phyloP scores from a whole-genome alignment of 441 rosid genomes.

The Gossypium laxum region DNA sequence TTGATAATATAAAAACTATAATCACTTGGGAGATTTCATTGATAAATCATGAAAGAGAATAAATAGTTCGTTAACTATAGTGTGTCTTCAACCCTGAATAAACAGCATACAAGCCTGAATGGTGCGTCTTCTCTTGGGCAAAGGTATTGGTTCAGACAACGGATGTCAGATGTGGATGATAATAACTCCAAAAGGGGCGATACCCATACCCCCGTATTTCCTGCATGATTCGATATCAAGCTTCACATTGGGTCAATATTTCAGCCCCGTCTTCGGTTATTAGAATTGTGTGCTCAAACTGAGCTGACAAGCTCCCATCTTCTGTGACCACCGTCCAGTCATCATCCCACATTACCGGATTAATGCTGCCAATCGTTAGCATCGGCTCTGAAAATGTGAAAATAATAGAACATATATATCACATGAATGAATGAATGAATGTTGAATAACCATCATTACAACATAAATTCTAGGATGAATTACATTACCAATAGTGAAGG shows the following conservation, averaged over 20 bases:
- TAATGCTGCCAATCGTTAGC: constrained; percentile 76
- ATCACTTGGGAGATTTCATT: background rate
- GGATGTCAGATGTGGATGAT: background rate
- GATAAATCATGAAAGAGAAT: background rate
- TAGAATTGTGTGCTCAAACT: constrained; percentile 84
- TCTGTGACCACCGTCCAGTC: constrained; percentile 86
- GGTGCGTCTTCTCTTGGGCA: constrained; percentile 1
- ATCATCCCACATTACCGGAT: constrained; percentile 73
- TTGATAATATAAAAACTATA: background rate
- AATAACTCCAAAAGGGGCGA: background rate
- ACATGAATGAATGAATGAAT: constrained; percentile 2
- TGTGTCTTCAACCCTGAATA: background rate
- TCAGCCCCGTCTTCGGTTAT: constrained; percentile 79
- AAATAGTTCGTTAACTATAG: background rate
- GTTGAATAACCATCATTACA: background rate
- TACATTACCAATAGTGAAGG: constrained; percentile 68
- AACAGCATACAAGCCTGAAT: background rate
- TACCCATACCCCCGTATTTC: background rate
- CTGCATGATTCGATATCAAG: background rate
- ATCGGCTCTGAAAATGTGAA: constrained; percentile 48
- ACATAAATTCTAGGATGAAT: background rate
- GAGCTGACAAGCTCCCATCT: constrained; percentile 84
- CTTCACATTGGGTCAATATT: constrained; percentile 51
- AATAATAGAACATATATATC: background rate
- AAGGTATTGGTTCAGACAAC: background rate